These are phyloP conservation scores for Rhododendron kiyosumense DNA, from an alignment of 148 eudicot species.

Conservation along the genomic window DNA sequence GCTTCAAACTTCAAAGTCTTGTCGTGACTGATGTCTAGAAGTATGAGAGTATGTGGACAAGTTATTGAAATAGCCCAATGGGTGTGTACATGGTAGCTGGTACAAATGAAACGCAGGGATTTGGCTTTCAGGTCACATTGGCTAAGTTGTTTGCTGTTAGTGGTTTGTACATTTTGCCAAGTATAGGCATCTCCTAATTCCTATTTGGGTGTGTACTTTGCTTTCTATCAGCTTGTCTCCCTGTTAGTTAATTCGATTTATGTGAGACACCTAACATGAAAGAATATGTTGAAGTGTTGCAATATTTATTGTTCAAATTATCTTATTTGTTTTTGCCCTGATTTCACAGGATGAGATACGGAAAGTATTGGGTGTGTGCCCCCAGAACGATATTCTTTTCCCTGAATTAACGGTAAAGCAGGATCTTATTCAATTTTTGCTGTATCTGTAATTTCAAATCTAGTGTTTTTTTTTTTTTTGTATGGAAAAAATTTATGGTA, in stretches of 20 bases:
- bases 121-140: background rate
- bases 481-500: background rate
- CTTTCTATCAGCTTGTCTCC: background rate
- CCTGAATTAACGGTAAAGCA: constrained; percentile 83
- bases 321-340: background rate
- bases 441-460: background rate
- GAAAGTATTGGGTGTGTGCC: constrained; percentile 95
- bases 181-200: background rate
- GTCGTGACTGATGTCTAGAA: background rate
- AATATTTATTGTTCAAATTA: background rate
- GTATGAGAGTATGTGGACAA: background rate
- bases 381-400: constrained; percentile 93
- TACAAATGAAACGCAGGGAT: background rate
- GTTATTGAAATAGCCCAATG: background rate
- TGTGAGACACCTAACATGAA: background rate
- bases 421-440: background rate
- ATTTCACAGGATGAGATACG: constrained; percentile 69
- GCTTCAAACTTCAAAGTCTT: background rate
- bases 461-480: background rate
- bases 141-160: background rate
- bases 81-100: background rate
- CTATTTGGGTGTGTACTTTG: background rate
- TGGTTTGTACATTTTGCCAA: background rate
- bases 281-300: background rate
- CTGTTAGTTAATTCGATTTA: background rate